phyloP scores from a whole-genome alignment of 441 rosid species.

The Viola pubescens region DNA sequence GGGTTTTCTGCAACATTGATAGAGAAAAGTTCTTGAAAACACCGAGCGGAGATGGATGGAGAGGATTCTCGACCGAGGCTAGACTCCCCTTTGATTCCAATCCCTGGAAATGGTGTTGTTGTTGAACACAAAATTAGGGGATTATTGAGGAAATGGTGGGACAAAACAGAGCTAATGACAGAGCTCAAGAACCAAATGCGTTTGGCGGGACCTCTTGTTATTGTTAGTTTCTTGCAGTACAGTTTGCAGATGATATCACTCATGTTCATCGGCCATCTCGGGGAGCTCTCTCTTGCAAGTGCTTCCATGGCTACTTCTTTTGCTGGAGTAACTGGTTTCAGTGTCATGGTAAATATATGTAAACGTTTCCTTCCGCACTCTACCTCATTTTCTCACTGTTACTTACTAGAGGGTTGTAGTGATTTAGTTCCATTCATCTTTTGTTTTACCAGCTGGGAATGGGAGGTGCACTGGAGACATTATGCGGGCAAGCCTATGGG shows the following conservation, averaged over 20 bases:
- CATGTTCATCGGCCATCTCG: constrained; percentile 41
- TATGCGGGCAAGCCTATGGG: no score
- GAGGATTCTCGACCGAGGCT: neutral
- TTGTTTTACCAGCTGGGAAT: neutral
- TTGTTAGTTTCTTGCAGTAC: constrained; percentile 1
- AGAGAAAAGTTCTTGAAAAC: no score
- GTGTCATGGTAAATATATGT: constrained; percentile 28
- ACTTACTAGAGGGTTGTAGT: no score
- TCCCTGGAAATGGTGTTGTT: neutral
- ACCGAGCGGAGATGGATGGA: neutral
- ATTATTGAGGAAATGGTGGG: neutral
- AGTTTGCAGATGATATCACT: neutral
- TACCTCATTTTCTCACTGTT: no score
- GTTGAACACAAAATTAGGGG: neutral
- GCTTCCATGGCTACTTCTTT: constrained; percentile 53
- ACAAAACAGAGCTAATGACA: neutral
- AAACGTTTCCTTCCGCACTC: neutral
- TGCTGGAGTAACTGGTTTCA: constrained; percentile 46
- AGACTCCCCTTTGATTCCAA: neutral
- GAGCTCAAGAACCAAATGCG: neutral
- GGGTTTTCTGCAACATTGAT: no score
- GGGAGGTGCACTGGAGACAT: no score
- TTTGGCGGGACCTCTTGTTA: neutral
- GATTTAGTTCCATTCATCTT: neutral
- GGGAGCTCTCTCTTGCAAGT: constrained; percentile 39